Base-by-base conservation (phyloP, 306 rosid genomes). In the Pterocarpus santalinus region DNA sequence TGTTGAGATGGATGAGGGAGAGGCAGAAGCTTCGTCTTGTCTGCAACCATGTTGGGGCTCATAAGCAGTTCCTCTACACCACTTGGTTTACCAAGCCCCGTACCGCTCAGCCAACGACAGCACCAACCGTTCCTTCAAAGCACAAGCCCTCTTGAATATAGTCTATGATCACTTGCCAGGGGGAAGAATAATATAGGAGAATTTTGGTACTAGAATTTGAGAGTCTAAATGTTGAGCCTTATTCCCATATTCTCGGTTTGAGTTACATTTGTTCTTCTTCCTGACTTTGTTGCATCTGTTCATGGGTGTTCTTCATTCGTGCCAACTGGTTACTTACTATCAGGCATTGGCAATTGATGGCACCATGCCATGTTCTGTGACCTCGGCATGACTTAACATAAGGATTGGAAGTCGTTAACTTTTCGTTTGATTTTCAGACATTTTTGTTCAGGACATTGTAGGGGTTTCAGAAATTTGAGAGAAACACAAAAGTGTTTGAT, bases 1-100 rank as follows among this genome's bases (percentile, higher is more conserved):
- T 94, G 51, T 65, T 94, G 86, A 94, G 92, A 85, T 94, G 98
- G 98, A 91, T 94, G 98, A 90, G 94, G 83, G 94, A 94, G 85
- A 88, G 97, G 79, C 97, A 94, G 84, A 94, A 90, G 94, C 80
- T 92, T 61, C 92, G 92, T 22, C 89, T 87, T 36, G 68, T 94
- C 52, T 94, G 98, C 90, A 90, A 92, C 89, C 98, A 90, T 65
- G 88, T 83, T 5, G 97, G 97, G 8, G 87, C 92, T 66, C 89
- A 91, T 36, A 94, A 94, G 81, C 98, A 92, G 85, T 94, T 92
- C 72, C 91, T 92, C 75, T 94, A 92, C 39, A 91, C 98, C 7
- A 91, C 93, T 83, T 92, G 92, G 94, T 94, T 92, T 75, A 88
- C 93, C 69, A 91, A 91, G 30, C 84, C 90, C 74, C 75, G 72